Percentiles rank a stretch among this genome's conserved stretches.
These are phyloP conservation scores for Trametes cinnabarina DNA, from an alignment of 768 basidiomycete species.

Conservation along the genomic window DNA sequence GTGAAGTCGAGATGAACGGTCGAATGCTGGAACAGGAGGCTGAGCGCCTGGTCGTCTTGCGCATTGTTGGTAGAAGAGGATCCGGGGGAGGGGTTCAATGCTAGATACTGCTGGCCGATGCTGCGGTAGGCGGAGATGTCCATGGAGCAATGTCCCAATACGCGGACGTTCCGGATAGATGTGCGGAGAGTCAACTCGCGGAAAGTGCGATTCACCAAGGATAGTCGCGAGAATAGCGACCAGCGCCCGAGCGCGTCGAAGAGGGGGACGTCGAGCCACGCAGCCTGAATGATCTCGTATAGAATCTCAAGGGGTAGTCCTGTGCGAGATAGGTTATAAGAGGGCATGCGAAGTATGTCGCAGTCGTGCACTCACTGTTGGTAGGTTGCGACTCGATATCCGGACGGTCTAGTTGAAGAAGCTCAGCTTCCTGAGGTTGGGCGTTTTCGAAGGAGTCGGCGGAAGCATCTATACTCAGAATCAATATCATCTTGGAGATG, in stretches of 20 bases:
- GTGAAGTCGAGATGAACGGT: slow-evolving; percentile 9
- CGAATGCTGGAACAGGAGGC: not conserved
- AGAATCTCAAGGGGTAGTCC: not conserved
- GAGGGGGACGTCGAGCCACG: slow-evolving; percentile 2
- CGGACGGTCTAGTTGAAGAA: too few relatives aligned
- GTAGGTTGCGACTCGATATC: not conserved
- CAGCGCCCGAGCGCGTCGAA: not conserved
- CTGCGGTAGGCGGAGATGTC: slow-evolving; percentile 4
- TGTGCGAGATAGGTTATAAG: not conserved
- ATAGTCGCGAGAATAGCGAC: not conserved
- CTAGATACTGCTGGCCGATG: not conserved
- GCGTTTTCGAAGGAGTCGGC: too few relatives aligned
- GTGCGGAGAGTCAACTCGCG: not conserved
- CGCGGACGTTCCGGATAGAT: slow-evolving; percentile 2
- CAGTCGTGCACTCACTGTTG: not conserved
- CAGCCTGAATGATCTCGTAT: not conserved
- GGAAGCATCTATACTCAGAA: too few relatives aligned
- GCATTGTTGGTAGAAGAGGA: too few relatives aligned
- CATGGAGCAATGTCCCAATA: slow-evolving; percentile 5
- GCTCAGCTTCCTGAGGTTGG: too few relatives aligned
- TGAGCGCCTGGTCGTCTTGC: not conserved
- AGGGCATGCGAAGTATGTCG: too few relatives aligned
- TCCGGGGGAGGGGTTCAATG: not conserved
- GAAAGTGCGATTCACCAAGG: not conserved
- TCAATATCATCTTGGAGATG: too few relatives aligned